phyloP scores from a whole-genome alignment of 257 asterid genomes.

The Solanum dulcamara region DNA sequence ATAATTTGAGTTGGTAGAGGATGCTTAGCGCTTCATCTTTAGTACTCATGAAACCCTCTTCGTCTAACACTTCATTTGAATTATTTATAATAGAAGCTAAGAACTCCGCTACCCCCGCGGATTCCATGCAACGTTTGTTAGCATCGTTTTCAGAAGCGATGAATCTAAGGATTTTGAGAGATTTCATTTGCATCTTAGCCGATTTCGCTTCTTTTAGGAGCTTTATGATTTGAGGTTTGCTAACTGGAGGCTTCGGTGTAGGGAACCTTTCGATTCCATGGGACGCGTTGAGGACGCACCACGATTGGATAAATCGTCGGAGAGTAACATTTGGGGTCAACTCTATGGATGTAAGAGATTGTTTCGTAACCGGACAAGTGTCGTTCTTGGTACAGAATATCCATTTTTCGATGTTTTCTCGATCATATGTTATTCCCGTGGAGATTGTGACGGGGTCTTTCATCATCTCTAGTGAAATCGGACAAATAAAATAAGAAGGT shows the following conservation, averaged over 20 bases:
- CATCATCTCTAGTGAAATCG: conserved; percentile 71
- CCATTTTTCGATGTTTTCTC: conserved; percentile 78
- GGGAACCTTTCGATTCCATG: conserved; percentile 60
- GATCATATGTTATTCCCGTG: conserved; percentile 77
- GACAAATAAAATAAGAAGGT: conserved; percentile 71
- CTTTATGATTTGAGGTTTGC: conserved; percentile 36
- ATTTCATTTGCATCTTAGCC: conserved; percentile 22
- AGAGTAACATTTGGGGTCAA: conserved; percentile 67
- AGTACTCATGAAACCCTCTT: background rate
- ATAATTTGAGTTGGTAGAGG: conserved; percentile 36
- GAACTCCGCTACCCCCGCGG: conserved; percentile 43
- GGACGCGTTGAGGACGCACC: conserved; percentile 65
- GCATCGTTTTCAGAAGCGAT: conserved; percentile 55
- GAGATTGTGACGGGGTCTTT: conserved; percentile 64
- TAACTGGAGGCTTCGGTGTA: conserved; percentile 62
- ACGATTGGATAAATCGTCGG: conserved; percentile 70
- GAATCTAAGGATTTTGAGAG: conserved; percentile 38
- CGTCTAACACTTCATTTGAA: background rate
- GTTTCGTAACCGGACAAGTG: conserved; percentile 67
- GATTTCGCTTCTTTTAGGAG: conserved; percentile 31
- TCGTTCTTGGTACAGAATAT: conserved; percentile 29
- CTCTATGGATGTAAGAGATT: conserved; percentile 23
- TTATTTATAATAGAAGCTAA: conserved; percentile 33
- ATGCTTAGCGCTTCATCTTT: conserved; percentile 47
- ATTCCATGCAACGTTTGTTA: conserved; percentile 50